Conservation (phyloP, 768 basidiomycete genomes). For the Boletales sp. region DNA sequence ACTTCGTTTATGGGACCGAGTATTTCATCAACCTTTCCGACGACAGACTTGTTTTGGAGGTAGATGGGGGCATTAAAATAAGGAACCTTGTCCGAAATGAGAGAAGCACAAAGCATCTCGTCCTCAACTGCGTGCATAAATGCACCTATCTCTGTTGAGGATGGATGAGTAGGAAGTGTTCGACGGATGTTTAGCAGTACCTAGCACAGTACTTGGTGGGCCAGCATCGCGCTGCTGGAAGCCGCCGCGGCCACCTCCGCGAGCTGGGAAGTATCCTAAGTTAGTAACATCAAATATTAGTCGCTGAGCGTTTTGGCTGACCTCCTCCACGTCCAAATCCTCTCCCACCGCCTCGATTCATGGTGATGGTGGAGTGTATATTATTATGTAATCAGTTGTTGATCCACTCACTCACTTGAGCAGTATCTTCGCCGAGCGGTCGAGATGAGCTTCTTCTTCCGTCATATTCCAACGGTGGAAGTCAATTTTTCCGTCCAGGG, state of each 20-base stretch:
- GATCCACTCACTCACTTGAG: neutral
- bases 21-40: slow-evolving; percentile 98
- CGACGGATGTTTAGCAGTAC: slow-evolving; percentile 30
- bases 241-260: slow-evolving; percentile 68
- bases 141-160: slow-evolving; percentile 75
- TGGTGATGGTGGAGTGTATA: slow-evolving; percentile 15
- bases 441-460: slow-evolving; percentile 38
- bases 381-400: slow-evolving; percentile 25
- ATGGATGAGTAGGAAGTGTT: slow-evolving; percentile 3
- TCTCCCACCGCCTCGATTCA: slow-evolving; percentile 53
- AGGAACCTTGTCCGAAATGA: slow-evolving; percentile 86
- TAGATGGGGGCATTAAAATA: slow-evolving; percentile 99
- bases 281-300: neutral
- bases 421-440: too few relatives aligned
- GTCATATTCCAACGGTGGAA: slow-evolving; percentile 19
- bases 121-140: slow-evolving; percentile 96
- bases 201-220: slow-evolving; percentile 77
- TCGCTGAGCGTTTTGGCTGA: slow-evolving; percentile 12
- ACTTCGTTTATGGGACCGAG: slow-evolving; percentile 99
- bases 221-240: slow-evolving; percentile 70
- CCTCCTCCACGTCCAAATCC: slow-evolving; percentile 56
- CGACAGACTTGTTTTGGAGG: slow-evolving; percentile 90
- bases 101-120: slow-evolving; percentile 93
- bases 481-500: slow-evolving; percentile 27
- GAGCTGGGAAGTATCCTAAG: slow-evolving; percentile 31